Base-by-base conservation (phyloP, 805 yeast species). In the Teunomyces cretensis region DNA sequence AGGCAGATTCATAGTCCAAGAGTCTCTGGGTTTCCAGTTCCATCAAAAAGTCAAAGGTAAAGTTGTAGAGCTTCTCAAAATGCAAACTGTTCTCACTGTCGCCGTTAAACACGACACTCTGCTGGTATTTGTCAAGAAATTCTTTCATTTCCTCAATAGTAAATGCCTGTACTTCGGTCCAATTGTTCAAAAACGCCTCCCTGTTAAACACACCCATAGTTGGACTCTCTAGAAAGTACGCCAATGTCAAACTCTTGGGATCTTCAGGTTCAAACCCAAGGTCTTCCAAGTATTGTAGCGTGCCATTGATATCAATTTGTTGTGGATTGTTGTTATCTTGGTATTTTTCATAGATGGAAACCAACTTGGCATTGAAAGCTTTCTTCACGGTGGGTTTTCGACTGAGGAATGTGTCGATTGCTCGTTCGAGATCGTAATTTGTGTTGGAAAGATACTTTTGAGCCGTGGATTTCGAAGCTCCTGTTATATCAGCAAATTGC, bases 261-360 rank as follows among this genome's bases (percentile, higher is more conserved):
- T 91, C 90, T 53, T 92, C 98, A 0, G 90, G 84, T 11, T 80
- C 80, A 31, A 84, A 72, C 0, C 78, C 82, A 39, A 92, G 65
- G 54, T 84, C 96, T 12, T 72, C 73, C 16, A 92, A 67, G 54
- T 83, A 88, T 32, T 58, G 52, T 8, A 91, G 61, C 0, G 97
- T 85, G 0, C 96, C 97, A 46, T 88, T 94, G 8, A 87, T 72
- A 19, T 83, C 92, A 31, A 90, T 87, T 33, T 47, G 55, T 9
- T 67, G 61, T 1, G 59, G 64, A 11, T 61, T 58, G 0, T 58
- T 59, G 9, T 57, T 50, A 42, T 65, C 70, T 38, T 51, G 48
- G 50, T 69, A 71, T 40, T 57, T 51, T 30, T 70, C 59, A 50
- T 65, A 78, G 1, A 78, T 15, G 0, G 51, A 53, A 13, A 53